Base-by-base conservation (phyloP, 495 filamentous ascomycete genomes). In the Cercophora newfieldiana region DNA sequence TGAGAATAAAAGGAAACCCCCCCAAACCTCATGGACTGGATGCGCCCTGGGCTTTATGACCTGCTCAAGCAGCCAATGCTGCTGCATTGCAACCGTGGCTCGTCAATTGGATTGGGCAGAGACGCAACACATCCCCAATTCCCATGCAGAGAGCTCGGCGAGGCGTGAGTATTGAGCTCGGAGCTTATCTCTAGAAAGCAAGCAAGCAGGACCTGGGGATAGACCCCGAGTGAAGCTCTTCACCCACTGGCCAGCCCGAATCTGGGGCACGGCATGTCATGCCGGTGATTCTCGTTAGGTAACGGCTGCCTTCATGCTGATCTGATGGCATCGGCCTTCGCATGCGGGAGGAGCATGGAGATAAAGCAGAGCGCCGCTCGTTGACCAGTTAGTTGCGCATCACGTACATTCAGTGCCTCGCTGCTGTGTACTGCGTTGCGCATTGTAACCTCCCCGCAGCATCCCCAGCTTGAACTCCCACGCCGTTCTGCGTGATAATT, bases 231-330 rank as follows among this genome's bases (percentile, higher is more conserved):
- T 1, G 24, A 58, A 14, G 24, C 22, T n/a, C n/a, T 7, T n/a
- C 51, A 50, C 33, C 21, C 54, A 63, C 31, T 62, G 49, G 58
- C 30, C 47, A 49, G 50, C 21, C 57, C 21, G 61, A 30, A 61
- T 55, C 25, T 53, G 54, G 30, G 30, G 30, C 33, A 65, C 30
- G 58, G 63, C 56, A 62, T 68, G 59, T 66, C 57, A 65, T 61
- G 57, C 16, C 50, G 25, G 3, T 18, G 21, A 14, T 70, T 70
- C 48, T 64, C 53, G 60, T 70, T 70, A 70, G 61, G 68, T 70
- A 70, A 65, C 50, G 25, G 30, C 56, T 29, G 59, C 26, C 26
- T 53, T 62, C 51, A 51, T 56, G 51, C 49, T 8, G 49, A 28
- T 22, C 37, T 55, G 48, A 64, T 56, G 51, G 57, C 57, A 59